Base-by-base conservation (phyloP, 75 land plant genomes). In the Pinus tabuliformis region DNA sequence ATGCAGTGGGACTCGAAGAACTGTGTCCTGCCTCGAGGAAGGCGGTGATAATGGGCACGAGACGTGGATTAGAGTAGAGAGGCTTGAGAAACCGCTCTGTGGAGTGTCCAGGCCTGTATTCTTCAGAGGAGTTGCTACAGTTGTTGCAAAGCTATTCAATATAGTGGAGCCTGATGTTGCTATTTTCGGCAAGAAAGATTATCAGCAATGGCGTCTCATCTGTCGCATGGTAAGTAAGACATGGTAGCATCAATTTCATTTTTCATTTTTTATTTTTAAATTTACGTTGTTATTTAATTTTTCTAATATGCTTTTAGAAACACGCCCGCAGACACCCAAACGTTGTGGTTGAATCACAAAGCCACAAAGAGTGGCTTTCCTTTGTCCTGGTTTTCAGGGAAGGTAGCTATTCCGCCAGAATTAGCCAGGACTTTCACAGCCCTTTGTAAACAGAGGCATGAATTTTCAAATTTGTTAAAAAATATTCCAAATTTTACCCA, bases 151-250 rank as follows among this genome's bases (percentile, higher is more conserved):
- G 79, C 75, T 97, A 76, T 91, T 97, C 73, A 91, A 97, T 58
- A 92, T 97, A 33, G 91, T 97, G 61, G 99, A 97, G 77, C 99
- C 98, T 49, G 98, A 95, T 87, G 81, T 95, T 66, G 98, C 97
- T 18, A 75, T 97, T 37, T 97, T 97, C 80, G 99, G 99, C 58
- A 97, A 97, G 93, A 97, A 97, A 86, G 98, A 97, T 81, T 97
- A 95, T 79, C 99, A 97, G 64, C 98, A 97, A 76, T 95, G 92
- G 92, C 86, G 92, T 2, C 72, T 97, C 65, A 85, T 97, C 63
- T 80, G 86, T 26, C 83, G 93, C 36, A 97, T 97, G 99, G 99
- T 95, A 80, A 73, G 99, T 95, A 80, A 73, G 74, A n/a, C 8
- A 49, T 49, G 52, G 52, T 78, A 11, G 56, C n/a, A 36, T 61